phyloP scores from a whole-genome alignment of 176 grass and related monocot species.

The Echinochloa phyllopogon region DNA sequence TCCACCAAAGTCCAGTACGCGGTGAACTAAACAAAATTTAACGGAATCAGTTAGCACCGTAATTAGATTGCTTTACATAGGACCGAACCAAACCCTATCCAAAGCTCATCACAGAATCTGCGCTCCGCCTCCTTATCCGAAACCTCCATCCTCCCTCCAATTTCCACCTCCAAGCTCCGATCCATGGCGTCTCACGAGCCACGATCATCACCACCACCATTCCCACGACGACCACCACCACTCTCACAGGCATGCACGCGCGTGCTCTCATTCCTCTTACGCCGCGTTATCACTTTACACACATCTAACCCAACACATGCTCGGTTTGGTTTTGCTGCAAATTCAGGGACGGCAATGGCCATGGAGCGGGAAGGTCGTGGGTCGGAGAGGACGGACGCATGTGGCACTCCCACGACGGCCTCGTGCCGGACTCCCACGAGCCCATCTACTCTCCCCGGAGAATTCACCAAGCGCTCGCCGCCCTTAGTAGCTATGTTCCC shows the following conservation, averaged over 20 bases:
- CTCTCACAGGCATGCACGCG: slow-evolving; percentile 42
- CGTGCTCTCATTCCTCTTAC: not conserved
- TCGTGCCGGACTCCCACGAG: slow-evolving; percentile 93
- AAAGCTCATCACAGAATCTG: not conserved
- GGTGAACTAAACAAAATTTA: too few species aligned
- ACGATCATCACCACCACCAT: slow-evolving; percentile 45
- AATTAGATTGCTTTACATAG: too few species aligned
- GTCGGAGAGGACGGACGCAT: slow-evolving; percentile 78
- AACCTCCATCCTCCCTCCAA: not conserved
- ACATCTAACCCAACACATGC: not conserved
- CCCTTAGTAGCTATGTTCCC: too few species aligned
- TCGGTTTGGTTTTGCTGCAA: not conserved
- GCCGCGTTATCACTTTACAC: not conserved
- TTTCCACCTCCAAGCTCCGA: not conserved
- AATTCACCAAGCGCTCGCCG: slow-evolving; percentile 88
- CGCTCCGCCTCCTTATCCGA: slow-evolving; percentile 24
- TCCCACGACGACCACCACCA: slow-evolving; percentile 46
- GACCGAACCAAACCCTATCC: too few species aligned
- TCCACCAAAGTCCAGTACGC: too few species aligned
- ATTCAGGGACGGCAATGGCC: slow-evolving; percentile 39
- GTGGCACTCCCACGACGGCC: slow-evolving; percentile 93
- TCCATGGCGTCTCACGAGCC: slow-evolving; percentile 83
- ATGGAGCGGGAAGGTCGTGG: slow-evolving; percentile 49
- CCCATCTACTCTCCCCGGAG: slow-evolving; percentile 95
- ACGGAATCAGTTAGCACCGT: too few species aligned